Evolutionary conservation across 345 rosid genomes (phyloP), one percentile per base, ranked within the genome.

Genomic region (Populus nigra): DNA sequence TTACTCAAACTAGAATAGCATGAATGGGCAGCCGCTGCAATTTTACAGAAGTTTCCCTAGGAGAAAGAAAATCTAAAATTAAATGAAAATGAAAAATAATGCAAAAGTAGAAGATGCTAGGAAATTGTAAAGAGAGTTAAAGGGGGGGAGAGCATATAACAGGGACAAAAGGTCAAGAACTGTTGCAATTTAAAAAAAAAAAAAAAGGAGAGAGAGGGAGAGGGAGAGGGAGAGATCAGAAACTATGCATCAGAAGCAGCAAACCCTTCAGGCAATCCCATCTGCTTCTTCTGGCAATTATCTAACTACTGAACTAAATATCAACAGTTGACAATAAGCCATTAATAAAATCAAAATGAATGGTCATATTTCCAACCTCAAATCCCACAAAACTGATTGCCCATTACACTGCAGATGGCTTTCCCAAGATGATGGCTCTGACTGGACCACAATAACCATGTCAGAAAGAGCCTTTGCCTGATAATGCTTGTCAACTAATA

Each of bases 331-430:
- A 77, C 33, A 76, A 67, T 16, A 65, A 62, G 70, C 65, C 39
- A 36, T 75, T 35, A 20, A 69, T 27, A 65, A 55, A 49, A 38
- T 25, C 35, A 76, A 38, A 47, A 68, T 55, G 8, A 49, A 53
- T 57, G 47, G 41, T 31, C 61, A 43, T 74, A 23, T 13, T 76
- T 71, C 83, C 73, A 77, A 96, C 99, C 99, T 91, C 82, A 96
- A 83, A 82, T 96, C 93, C 98, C 95, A 94, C 80, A 96, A 71
- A 81, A 96, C 89, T 62, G 99, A 93, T 76, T 86, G 84, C 76
- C 99, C 97, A 80, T 96, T 96, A 80, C 99, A 96, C 82, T 96
- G 99, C 80, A 92, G 92, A 87, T 96, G 88, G 89, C 97, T 92
- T 86, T 92, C 99, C 99, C 98, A 93, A 31, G 98, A 89, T 55